Evolutionary conservation across 495 filamentous ascomycete species (phyloP), one percentile per base, ranked within the genome.

Genomic region (Penicillium psychrofluorescens): DNA sequence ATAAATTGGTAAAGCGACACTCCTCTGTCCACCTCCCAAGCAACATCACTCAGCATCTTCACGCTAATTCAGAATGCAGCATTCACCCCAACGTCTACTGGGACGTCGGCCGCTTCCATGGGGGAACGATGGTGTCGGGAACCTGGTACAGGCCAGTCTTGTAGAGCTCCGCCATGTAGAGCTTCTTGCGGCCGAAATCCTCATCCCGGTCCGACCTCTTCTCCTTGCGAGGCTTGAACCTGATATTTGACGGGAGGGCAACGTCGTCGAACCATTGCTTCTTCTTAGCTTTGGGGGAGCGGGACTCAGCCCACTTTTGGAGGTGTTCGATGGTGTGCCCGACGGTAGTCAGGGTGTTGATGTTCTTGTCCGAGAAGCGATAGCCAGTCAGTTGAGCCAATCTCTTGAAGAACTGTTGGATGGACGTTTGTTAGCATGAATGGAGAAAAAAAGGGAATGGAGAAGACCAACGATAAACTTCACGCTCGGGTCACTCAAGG

Each of bases 181-280:
- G 53, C 78, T 95, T 92, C 81, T 83, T 88, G 51, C 91, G 77
- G 6, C 91, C 91, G 16, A 91, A 52, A 49, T 77, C 76, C 59
- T 77, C 81, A 62, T 95, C 87, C 61, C 79, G 78, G 63, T 89
- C 76, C 38, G 79, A 73, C 8, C 95, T 63, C 50, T 72, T 75
- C 35, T 96, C 82, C 58, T 95, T 95, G 38, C 81, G 71, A 29
- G 90, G 61, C 2, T 71, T 58, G 10, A 51, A 8, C 54, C 61
- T 14, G 83, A 57, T 46, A 75, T 80, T 55, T 51, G 35, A 29
- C 32, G 43, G 31, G 58, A 49, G 32, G 44, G 16, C 8, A 48
- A 22, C 1, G 57, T 22, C 22, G 22, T 22, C 22, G 22, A 22
- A 22, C 22, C 22, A 22, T 22, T 22, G 54, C 39, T 51, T 56